Conservation (phyloP, 257 asterid genomes). For the Nicotiana noctiflora region DNA sequence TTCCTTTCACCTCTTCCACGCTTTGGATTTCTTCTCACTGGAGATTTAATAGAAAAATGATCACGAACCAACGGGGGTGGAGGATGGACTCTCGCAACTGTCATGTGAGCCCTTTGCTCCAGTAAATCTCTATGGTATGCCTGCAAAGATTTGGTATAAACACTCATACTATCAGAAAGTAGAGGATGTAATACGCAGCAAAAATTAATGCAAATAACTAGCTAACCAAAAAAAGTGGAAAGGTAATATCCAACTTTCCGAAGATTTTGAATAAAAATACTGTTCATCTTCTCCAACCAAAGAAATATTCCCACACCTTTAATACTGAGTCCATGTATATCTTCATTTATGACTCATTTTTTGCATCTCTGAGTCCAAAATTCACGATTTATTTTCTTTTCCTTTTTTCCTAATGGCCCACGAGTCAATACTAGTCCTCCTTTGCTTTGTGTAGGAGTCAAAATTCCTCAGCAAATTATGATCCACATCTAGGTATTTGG, state of each 20-base stretch:
- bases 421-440: too few relatives aligned
- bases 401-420: neutral
- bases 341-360: neutral
- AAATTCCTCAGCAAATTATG: neutral
- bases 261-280: neutral
- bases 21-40: conserved; percentile 30
- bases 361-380: neutral
- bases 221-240: neutral
- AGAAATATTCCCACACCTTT: neutral
- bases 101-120: conserved; percentile 63
- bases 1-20: conserved; percentile 65
- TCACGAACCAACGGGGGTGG: conserved; percentile 33
- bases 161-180: neutral
- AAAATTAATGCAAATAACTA: neutral
- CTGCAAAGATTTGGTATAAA: conserved; percentile 32
- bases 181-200: neutral
- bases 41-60: conserved; percentile 18
- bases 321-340: neutral
- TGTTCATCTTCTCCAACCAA: neutral
- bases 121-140: conserved; percentile 82
- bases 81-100: conserved; percentile 24
- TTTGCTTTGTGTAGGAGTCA: too few relatives aligned
- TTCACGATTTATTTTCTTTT: neutral
- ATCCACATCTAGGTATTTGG: neutral
- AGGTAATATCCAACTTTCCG: neutral